A percentile compares a stretch with the other conserved stretches of the same genome.
Conservation (phyloP, 2,329 filamentous ascomycete genomes). For the Ilyonectria sp. region DNA sequence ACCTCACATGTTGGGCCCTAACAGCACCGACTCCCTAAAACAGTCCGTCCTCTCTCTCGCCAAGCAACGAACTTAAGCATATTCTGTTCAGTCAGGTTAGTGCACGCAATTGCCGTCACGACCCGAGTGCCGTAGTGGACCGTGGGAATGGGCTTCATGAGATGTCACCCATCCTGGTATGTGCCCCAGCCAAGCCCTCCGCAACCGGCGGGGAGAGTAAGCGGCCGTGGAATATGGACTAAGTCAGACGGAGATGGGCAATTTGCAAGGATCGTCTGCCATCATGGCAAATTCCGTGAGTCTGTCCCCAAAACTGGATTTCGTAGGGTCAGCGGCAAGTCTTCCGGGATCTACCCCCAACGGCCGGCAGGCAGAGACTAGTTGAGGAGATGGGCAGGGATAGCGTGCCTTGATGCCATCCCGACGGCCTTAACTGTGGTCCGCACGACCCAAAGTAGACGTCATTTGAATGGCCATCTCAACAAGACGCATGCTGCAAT, state of each 20-base stretch:
- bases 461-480: constrained; percentile 13
- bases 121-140: constrained; percentile 16
- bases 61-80: not conserved
- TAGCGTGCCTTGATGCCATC: constrained; percentile 10
- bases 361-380: constrained; percentile 2
- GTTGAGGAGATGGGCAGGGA: constrained; percentile 16
- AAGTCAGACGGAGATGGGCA: constrained; percentile 9
- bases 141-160: constrained; percentile 3
- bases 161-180: constrained; percentile 16
- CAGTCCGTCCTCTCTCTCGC: not conserved
- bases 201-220: constrained; percentile 4
- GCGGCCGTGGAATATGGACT: not conserved
- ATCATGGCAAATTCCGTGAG: constrained; percentile 17
- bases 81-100: not conserved
- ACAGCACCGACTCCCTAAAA: not conserved
- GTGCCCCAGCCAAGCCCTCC: constrained; percentile 11
- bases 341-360: constrained; percentile 22
- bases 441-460: constrained; percentile 10
- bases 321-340: constrained; percentile 23
- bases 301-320: constrained; percentile 25
- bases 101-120: not conserved
- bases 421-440: constrained; percentile 11
- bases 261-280: constrained; percentile 26
- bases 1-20: not conserved
- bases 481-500: constrained; percentile 5